Evolutionary conservation across 805 yeast species (phyloP), one percentile per base, ranked within the genome.

Genomic region (Candida vaughaniae): DNA sequence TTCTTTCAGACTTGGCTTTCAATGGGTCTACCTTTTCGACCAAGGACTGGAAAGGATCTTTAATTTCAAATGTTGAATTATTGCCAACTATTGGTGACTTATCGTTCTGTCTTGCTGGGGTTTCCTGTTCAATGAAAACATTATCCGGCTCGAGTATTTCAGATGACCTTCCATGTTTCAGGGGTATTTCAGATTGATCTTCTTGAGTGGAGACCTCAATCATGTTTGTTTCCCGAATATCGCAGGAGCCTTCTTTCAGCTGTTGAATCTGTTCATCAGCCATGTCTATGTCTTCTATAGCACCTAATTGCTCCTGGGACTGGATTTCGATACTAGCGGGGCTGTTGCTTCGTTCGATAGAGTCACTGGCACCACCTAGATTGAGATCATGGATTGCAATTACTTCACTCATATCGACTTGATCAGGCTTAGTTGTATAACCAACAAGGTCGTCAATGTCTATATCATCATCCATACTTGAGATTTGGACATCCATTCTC

Each of bases 1-100:
- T 60, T 30, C 51, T 54, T 29, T 49, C 58, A 2, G 72, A 56
- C 10, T 66, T 51, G 4, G 57, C 50, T 31, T 48, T 56, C 18
- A 71, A 53, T 2, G 77, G 77, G 43, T 71, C 75, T 0, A 67
- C 53, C 38, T 55, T 68, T 25, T 64, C 71, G 17, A 71, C 60
- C 20, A 66, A 51, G 2, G 47, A 36, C 38, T 68, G 67, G 6
- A 69, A 53, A 4, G 56, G 48, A 26, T 47, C 58, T 29, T 35
- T 40, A 9, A 20, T 16, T 5, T 29, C 33, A 23, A 29, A 29
- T n/a, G n/a, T n/a, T n/a, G n/a, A n/a, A n/a, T n/a, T n/a, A n/a
- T n/a, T n/a, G n/a, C n/a, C n/a, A n/a, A n/a, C n/a, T n/a, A n/a
- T n/a, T n/a, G n/a, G n/a, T 7, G 9, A 7, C 23, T 20, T 20